phyloP scores from a whole-genome alignment of 768 basidiomycete species.

The Sporobolomyces phaffii region DNA sequence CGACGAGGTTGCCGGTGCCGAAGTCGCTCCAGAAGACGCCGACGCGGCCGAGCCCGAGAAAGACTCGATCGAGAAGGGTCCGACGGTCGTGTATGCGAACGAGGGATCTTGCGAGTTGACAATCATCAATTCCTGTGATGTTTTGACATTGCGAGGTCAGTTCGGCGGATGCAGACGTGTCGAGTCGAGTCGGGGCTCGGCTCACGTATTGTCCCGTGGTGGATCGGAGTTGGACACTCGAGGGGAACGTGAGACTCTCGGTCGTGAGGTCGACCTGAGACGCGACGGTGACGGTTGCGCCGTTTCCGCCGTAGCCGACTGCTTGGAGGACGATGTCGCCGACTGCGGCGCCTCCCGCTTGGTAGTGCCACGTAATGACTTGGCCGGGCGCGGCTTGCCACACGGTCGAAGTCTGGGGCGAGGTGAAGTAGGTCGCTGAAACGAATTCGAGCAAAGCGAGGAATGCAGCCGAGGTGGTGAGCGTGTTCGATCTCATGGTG shows the following conservation, averaged over 20 bases:
- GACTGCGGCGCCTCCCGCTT: slow-evolving; percentile 14
- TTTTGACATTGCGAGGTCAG: no score
- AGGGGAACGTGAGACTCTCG: slow-evolving; percentile 6
- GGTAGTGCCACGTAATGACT: slow-evolving; percentile 23
- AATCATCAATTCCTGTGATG: slow-evolving; percentile 20
- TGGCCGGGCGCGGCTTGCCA: slow-evolving; percentile 14
- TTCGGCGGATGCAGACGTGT: no score
- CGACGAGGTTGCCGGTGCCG: neutral
- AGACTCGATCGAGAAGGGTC: slow-evolving; percentile 19
- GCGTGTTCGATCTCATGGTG: neutral
- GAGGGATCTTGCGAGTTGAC: slow-evolving; percentile 24
- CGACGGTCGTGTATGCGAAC: slow-evolving; percentile 20
- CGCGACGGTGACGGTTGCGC: slow-evolving; percentile 8
- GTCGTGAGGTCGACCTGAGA: slow-evolving; percentile 15
- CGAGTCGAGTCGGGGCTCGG: neutral
- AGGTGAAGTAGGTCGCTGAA: slow-evolving; percentile 31
- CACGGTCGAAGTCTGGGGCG: neutral
- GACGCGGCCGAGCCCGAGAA: slow-evolving; percentile 4
- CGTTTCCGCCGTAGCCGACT: neutral
- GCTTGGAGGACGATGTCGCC: slow-evolving; percentile 21
- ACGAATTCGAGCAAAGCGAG: slow-evolving; percentile 5
- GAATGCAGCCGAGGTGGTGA: slow-evolving; percentile 1
- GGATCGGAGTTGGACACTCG: neutral
- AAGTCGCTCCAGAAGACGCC: neutral
- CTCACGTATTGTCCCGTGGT: slow-evolving; percentile 16